A percentile compares a stretch with the other conserved stretches of the same genome.
These are phyloP conservation scores for Zymoseptoria pseudotritici DNA, from an alignment of 2,329 filamentous ascomycete genomes.

Conservation along the genomic window DNA sequence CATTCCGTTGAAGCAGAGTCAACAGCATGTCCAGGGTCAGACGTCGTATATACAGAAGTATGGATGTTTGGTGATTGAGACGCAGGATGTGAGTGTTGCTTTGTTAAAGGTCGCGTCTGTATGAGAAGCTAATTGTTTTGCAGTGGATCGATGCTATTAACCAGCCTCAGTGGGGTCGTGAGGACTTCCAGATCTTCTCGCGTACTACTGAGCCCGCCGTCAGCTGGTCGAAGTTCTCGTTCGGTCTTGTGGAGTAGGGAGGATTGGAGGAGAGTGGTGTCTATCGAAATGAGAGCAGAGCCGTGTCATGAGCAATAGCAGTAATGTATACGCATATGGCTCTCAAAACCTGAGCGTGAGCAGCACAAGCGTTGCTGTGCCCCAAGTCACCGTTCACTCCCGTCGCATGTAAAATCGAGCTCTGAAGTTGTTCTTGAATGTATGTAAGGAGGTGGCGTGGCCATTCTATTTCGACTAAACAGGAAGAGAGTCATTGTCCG, in stretches of 20 bases:
- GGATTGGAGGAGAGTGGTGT: background rate
- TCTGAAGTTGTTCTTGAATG: no score
- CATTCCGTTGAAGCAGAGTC: slow-evolving; percentile 25
- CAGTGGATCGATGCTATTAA: slow-evolving; percentile 86
- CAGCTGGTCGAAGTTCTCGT: slow-evolving; percentile 19
- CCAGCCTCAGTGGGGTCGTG: slow-evolving; percentile 79
- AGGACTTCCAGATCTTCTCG: slow-evolving; percentile 44
- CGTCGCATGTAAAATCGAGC: no score
- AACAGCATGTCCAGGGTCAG: slow-evolving; percentile 22
- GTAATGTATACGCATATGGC: background rate
- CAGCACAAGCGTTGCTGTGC: no score
- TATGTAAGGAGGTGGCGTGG: no score
- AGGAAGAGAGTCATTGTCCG: no score
- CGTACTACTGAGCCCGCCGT: slow-evolving; percentile 30
- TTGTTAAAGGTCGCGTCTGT: slow-evolving; percentile 47
- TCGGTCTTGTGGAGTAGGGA: slow-evolving; percentile 6
- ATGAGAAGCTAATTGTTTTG: slow-evolving; percentile 7
- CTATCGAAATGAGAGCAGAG: background rate
- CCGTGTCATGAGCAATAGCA: background rate
- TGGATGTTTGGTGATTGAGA: slow-evolving; percentile 80
- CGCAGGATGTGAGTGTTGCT: slow-evolving; percentile 24
- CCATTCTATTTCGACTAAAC: no score
- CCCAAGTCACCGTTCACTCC: no score
- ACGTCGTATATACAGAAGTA: slow-evolving; percentile 46
- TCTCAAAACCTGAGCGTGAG: no score